These are phyloP conservation scores for Diplodia seriata DNA, from an alignment of 2,329 filamentous ascomycete genomes.

Conservation along the genomic window DNA sequence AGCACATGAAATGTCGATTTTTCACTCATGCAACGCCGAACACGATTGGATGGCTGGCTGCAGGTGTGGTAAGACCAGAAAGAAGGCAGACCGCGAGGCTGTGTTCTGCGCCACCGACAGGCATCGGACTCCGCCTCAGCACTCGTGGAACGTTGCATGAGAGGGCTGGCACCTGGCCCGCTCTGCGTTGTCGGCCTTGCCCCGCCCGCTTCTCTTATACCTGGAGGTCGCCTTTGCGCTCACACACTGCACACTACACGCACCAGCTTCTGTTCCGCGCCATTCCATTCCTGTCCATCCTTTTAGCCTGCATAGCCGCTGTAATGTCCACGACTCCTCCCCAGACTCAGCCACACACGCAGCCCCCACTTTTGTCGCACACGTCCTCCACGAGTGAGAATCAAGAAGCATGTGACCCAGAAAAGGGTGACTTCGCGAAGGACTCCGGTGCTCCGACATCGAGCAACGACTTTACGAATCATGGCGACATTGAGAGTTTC, in stretches of 20 bases:
- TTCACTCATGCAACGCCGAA: neutral
- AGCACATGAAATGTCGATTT: neutral
- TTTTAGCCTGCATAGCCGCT: neutral
- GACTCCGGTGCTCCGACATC: no score
- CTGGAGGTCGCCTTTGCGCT: neutral
- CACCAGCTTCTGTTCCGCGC: neutral
- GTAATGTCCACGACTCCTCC: constrained; percentile 9
- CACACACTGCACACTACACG: neutral
- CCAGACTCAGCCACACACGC: constrained; percentile 2
- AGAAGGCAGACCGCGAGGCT: constrained; percentile 7
- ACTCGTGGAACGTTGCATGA: neutral
- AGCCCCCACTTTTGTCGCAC: constrained; percentile 23
- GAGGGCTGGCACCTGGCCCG: constrained; percentile 5
- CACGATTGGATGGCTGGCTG: neutral
- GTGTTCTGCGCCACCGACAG: constrained; percentile 3
- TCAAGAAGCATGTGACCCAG: constrained; percentile 5
- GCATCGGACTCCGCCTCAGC: constrained; percentile 13
- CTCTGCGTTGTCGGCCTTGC: neutral
- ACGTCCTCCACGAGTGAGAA: neutral
- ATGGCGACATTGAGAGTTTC: constrained; percentile 7
- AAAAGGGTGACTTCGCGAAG: neutral
- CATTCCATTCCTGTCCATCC: neutral
- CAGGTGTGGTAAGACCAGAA: neutral
- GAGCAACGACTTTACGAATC: neutral
- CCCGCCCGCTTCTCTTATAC: constrained; percentile 1